phyloP scores from a whole-genome alignment of 2,329 filamentous ascomycete genomes.

The Ceratocystis ficicola region DNA sequence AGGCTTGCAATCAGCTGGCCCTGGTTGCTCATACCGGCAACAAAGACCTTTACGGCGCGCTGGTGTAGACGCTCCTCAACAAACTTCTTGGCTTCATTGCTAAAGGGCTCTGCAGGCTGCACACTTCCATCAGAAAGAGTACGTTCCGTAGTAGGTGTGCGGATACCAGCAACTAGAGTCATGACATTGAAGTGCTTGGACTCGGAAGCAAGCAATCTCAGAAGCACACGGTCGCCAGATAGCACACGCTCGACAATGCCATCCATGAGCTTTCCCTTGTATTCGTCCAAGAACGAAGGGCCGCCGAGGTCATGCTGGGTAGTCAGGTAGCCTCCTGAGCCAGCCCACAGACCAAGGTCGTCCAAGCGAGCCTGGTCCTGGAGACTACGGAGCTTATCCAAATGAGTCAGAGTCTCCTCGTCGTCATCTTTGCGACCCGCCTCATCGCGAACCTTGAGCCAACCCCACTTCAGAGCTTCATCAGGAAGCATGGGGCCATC shows the following conservation, averaged over 20 bases:
- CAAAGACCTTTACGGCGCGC: slow-evolving; percentile 66
- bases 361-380: slow-evolving; percentile 69
- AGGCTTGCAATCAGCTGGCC: slow-evolving; percentile 81
- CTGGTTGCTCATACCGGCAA: slow-evolving; percentile 80
- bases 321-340: slow-evolving; percentile 54
- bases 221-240: slow-evolving; percentile 77
- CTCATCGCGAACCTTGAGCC: slow-evolving; percentile 88
- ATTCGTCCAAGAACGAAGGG: slow-evolving; percentile 67
- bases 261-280: slow-evolving; percentile 76
- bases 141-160: slow-evolving; percentile 79
- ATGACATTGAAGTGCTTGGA: slow-evolving; percentile 82
- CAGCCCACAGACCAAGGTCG: slow-evolving; percentile 69
- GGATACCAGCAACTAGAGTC: slow-evolving; percentile 77
- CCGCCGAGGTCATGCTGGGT: slow-evolving; percentile 64
- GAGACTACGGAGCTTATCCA: slow-evolving; percentile 65
- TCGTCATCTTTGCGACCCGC: slow-evolving; percentile 83
- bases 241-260: slow-evolving; percentile 83
- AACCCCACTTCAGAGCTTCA: slow-evolving; percentile 72
- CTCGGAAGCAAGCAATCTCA: slow-evolving; percentile 67
- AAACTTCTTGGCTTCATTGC: slow-evolving; percentile 77
- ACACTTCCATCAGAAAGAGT: slow-evolving; percentile 66
- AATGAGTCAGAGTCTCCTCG: slow-evolving; percentile 55
- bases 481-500: slow-evolving; percentile 71
- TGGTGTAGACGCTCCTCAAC: slow-evolving; percentile 79
- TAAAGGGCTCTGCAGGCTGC: slow-evolving; percentile 76